Evolutionary conservation across 148 eudicot species (phyloP), one percentile per base, ranked within the genome.

Genomic region (Euryodendron excelsum): DNA sequence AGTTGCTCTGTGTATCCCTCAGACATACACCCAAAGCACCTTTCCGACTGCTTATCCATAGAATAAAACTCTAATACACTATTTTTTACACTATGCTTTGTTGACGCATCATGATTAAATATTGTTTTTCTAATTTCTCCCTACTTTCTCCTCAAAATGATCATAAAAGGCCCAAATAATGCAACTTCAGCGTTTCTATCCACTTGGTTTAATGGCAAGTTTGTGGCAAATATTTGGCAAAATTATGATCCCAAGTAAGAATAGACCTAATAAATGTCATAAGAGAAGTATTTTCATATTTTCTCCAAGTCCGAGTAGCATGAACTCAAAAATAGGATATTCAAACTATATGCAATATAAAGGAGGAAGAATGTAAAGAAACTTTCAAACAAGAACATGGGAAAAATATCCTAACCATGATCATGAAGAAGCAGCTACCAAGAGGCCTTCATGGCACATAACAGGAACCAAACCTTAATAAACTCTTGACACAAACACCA

Each of bases 401-500:
- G 33, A 14, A 31, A 17, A 28, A 8, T 28, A 53, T 50, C 23
- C 58, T 28, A 50, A 71, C 4, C 59, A 48, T 48, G 4, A n/a
- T 34, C 6, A 17, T 34, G 36, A 25, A 27, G 25, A 47, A 47
- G 25, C 30, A 48, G 37, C 48, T 71, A 71, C 59, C 36, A 28
- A 20, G 9, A 28, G 31, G 25, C 37, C 36, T 70, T 28, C 15
- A 20, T 25, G 37, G 52, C 52, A 5, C 8, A 44, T 25, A 45
- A 69, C 20, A 45, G 73, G 60, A 71, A 47, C 37, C 74, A 47
- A 71, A 47, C 74, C 37, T 31, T 4, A 27, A 48, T 50, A 53
- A 60, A 60, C 13, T 13, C 56, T 12, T 28, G 27, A 44, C 34
- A 30, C 27, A 28, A 47, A 34, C 58, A 50, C 59, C 39, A 72